Evolutionary conservation across 345 rosid genomes (phyloP).

Genomic region (Rhodomyrtus tomentosa): DNA sequence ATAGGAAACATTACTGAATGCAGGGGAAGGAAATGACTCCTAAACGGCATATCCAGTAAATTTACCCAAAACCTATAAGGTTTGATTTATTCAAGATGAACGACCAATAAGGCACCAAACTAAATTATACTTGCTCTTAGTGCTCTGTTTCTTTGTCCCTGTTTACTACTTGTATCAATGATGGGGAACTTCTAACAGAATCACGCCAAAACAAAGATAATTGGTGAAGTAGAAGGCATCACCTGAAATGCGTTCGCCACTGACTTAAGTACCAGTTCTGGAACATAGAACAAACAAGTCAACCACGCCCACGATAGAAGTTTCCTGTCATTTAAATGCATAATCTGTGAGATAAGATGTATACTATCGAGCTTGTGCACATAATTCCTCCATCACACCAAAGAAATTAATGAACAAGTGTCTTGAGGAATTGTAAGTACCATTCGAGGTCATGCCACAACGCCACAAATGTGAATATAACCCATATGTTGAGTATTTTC

Average conservation of each 20-base stretch:
- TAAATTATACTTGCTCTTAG: background rate
- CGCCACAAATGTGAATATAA: slow-evolving; percentile 89
- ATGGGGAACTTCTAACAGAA: background rate
- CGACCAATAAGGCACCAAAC: background rate
- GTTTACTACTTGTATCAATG: background rate
- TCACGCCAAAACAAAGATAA: background rate
- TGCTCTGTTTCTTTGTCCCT: background rate
- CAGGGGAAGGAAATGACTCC: background rate
- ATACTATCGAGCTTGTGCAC: background rate
- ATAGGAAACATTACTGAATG: background rate
- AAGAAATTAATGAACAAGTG: background rate
- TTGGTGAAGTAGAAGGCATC: background rate
- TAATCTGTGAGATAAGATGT: slow-evolving; percentile 5
- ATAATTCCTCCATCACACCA: background rate
- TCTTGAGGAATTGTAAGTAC: slow-evolving; percentile 25
- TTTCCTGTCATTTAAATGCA: slow-evolving; percentile 51
- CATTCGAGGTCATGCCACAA: slow-evolving; percentile 97
- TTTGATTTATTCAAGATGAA: background rate
- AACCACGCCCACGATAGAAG: slow-evolving; percentile 99
- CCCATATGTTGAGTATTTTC: slow-evolving; percentile 84
- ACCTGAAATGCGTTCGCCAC: slow-evolving; percentile 62
- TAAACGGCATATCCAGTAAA: background rate
- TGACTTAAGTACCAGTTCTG: slow-evolving; percentile 84
- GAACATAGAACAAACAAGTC: slow-evolving; percentile 85
- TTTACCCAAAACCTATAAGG: background rate